Evolutionary conservation across 768 basidiomycete species (phyloP).

Genomic region (Phlebiopsis flavidoalba): DNA sequence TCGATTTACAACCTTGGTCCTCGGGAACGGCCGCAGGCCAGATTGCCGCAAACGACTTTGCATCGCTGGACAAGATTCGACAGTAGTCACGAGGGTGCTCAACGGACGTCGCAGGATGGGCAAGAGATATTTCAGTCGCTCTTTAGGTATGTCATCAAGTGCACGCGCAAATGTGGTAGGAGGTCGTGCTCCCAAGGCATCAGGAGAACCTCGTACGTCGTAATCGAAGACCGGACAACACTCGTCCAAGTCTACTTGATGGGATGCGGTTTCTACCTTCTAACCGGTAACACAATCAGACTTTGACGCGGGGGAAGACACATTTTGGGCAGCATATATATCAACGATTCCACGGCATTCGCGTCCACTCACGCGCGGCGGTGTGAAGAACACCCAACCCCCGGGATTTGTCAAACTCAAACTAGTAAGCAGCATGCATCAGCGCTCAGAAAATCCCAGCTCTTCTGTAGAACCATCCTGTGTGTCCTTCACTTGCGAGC

Average conservation of each 20-base stretch:
- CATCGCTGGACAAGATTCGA: not conserved
- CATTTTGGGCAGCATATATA: not conserved
- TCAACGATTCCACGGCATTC: not conserved
- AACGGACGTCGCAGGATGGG: not conserved
- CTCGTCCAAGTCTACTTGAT: not conserved
- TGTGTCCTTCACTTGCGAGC: not conserved
- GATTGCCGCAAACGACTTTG: not conserved
- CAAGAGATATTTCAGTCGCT: not conserved
- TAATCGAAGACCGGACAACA: not conserved
- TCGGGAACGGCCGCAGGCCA: slow-evolving; percentile 4
- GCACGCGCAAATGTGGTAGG: no score
- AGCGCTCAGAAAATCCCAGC: slow-evolving; percentile 8
- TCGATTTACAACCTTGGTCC: slow-evolving; percentile 5
- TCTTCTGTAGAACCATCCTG: not conserved
- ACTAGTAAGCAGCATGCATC: slow-evolving; percentile 16
- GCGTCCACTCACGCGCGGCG: not conserved
- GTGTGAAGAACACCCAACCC: not conserved
- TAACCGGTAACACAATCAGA: not conserved
- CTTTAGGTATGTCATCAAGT: not conserved
- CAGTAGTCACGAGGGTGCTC: not conserved
- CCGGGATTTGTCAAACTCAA: not conserved
- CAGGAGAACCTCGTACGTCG: slow-evolving; percentile 7
- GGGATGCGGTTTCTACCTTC: not conserved
- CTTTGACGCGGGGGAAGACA: not conserved
- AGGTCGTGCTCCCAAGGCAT: not conserved